phyloP scores from a whole-genome alignment of 352 stramenopile species.

The Globisporangium carolinianum region DNA sequence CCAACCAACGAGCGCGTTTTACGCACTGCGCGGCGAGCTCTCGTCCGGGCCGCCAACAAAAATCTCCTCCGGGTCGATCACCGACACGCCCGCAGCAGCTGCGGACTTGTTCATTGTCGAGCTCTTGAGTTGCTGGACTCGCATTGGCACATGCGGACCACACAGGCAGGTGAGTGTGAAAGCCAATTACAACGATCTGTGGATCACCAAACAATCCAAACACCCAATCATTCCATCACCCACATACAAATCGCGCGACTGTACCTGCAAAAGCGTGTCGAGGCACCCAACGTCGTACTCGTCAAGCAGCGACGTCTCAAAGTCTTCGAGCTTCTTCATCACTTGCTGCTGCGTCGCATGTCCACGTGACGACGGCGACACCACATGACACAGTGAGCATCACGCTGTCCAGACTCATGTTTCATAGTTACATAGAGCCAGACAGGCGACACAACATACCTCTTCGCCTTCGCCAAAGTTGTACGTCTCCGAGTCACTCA shows the following conservation, averaged over 20 bases:
- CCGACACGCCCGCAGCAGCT: constrained; percentile 17
- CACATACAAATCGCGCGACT: background rate
- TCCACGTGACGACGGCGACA: no score
- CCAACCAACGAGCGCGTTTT: constrained; percentile 3
- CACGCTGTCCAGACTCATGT: background rate
- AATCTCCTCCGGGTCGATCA: constrained; percentile 57
- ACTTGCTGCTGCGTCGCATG: constrained; percentile 51
- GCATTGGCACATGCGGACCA: no score
- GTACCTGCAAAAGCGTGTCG: constrained; percentile 72
- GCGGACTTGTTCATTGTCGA: constrained; percentile 31
- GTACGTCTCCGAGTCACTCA: constrained; percentile 66
- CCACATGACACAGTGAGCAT: constrained; percentile 9
- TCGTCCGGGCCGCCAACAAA: constrained; percentile 38
- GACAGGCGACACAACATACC: constrained; percentile 24
- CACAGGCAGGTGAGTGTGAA: no score
- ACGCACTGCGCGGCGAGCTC: constrained; percentile 26
- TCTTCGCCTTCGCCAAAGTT: constrained; percentile 70
- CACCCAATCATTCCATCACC: background rate
- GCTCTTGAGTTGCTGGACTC: constrained; percentile 52
- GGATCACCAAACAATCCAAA: no score
- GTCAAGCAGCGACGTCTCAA: constrained; percentile 80
- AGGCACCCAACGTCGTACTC: constrained; percentile 83
- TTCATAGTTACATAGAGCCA: background rate
- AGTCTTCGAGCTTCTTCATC: constrained; percentile 86
- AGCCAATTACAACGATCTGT: no score